phyloP scores from a whole-genome alignment of 306 rosid genomes.

The Cucurbita moschata region DNA sequence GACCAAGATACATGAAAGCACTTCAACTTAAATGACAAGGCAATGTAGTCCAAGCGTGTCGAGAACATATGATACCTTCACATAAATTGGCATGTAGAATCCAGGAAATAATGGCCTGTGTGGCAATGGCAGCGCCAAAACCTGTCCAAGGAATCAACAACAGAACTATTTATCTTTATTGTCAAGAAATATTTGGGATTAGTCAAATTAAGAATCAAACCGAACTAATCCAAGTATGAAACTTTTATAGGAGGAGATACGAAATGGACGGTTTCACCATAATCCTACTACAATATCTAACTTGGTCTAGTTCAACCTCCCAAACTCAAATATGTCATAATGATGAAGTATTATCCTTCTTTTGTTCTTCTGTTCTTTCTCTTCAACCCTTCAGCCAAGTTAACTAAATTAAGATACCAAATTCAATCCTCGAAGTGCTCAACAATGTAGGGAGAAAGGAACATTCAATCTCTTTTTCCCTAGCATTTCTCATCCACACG shows the following conservation, averaged over 20 bases:
- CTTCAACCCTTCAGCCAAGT: background rate
- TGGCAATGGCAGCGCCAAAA: slow-evolving; percentile 88
- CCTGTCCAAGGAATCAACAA: slow-evolving; percentile 27
- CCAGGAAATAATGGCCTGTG: slow-evolving; percentile 98
- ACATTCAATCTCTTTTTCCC: background rate
- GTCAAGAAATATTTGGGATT: background rate
- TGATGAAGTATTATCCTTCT: background rate
- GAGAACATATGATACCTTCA: slow-evolving; percentile 50
- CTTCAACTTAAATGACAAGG: background rate
- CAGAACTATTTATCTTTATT: too few relatives aligned
- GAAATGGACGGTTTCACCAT: background rate
- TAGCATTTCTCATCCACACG: background rate
- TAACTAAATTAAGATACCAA: background rate
- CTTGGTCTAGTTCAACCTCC: background rate
- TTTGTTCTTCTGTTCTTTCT: background rate
- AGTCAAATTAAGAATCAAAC: background rate
- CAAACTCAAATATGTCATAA: background rate
- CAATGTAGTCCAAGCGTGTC: background rate
- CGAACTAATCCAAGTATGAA: background rate
- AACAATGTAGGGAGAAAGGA: background rate
- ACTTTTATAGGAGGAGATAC: background rate
- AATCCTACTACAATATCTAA: background rate
- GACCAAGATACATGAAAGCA: background rate
- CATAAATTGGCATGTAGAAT: slow-evolving; percentile 94
- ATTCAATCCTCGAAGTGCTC: background rate